Evolutionary conservation across 2,329 filamentous ascomycete species (phyloP).

Genomic region (Venturia carpophila): DNA sequence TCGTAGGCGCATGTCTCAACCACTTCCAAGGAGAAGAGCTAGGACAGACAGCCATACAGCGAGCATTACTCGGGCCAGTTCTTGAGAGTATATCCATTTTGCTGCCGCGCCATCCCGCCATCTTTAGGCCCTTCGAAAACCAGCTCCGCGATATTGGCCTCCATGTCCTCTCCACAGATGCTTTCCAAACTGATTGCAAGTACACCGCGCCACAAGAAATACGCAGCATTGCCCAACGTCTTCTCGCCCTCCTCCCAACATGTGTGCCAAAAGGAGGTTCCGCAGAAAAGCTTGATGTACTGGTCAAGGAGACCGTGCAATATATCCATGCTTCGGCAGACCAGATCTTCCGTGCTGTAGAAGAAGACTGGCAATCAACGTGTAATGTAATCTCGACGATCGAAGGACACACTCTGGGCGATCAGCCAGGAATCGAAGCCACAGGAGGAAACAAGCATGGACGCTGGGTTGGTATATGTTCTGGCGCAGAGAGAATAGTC

Average conservation of each 20-base stretch:
- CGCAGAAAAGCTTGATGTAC: conserved; percentile 51
- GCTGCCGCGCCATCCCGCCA: conserved; percentile 72
- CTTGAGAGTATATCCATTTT: conserved; percentile 64
- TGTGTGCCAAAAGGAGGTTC: conserved; percentile 74
- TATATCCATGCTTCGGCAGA: conserved; percentile 65
- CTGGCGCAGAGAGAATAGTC: conserved; percentile 62
- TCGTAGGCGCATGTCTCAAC: conserved; percentile 65
- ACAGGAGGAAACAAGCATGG: conserved; percentile 45
- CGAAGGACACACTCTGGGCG: conserved; percentile 31
- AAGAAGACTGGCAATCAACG: conserved; percentile 73
- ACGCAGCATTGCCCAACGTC: conserved; percentile 50
- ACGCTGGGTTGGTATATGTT: conserved; percentile 64
- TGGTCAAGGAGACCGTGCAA: conserved; percentile 40
- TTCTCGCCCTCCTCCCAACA: conserved; percentile 66
- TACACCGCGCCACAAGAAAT: conserved; percentile 45
- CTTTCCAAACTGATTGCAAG: conserved; percentile 33
- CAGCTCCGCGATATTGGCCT: conserved; percentile 57
- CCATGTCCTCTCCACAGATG: conserved; percentile 57
- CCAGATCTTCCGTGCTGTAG: conserved; percentile 66
- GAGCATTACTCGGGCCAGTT: conserved; percentile 35
- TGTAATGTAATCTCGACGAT: conserved; percentile 33
- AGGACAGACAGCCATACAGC: conserved; percentile 23
- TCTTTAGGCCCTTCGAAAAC: conserved; percentile 66
- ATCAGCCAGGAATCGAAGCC: conserved; percentile 24
- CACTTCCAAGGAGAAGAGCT: conserved; percentile 40